phyloP scores from a whole-genome alignment of 306 rosid species.

The Quercus cerris region DNA sequence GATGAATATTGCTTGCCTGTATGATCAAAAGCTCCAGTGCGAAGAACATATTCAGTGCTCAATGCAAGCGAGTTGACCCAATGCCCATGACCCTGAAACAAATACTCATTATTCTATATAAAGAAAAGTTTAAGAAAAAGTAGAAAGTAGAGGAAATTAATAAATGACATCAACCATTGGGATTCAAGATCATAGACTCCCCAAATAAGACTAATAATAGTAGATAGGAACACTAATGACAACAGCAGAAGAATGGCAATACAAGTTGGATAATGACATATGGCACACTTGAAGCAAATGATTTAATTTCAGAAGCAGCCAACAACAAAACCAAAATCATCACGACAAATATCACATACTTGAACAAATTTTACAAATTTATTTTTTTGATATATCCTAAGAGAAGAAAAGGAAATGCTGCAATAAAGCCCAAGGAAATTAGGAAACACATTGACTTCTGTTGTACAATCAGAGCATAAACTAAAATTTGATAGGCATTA shows the following conservation, averaged over 20 bases:
- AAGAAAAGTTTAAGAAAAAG: constrained; percentile 9
- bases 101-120: constrained; percentile 18
- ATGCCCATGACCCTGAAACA: constrained; percentile 85
- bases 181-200: constrained; percentile 2
- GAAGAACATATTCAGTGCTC: constrained; percentile 94
- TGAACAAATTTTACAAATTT: neutral
- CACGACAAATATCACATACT: neutral
- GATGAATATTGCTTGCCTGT: constrained; percentile 76
- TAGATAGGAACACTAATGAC: neutral
- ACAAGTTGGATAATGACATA: neutral
- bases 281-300: neutral
- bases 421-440: neutral
- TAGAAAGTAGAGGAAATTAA: constrained; percentile 1
- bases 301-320: neutral
- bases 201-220: neutral
- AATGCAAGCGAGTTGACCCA: constrained; percentile 97
- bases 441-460: too few species aligned
- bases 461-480: neutral
- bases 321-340: neutral
- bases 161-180: neutral
- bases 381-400: neutral
- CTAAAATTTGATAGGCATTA: neutral
- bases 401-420: neutral
- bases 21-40: constrained; percentile 95
- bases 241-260: neutral